A percentile compares a stretch with the other conserved stretches of the same genome.
phyloP scores from a whole-genome alignment of 345 rosid species.

The Firmiana major region DNA sequence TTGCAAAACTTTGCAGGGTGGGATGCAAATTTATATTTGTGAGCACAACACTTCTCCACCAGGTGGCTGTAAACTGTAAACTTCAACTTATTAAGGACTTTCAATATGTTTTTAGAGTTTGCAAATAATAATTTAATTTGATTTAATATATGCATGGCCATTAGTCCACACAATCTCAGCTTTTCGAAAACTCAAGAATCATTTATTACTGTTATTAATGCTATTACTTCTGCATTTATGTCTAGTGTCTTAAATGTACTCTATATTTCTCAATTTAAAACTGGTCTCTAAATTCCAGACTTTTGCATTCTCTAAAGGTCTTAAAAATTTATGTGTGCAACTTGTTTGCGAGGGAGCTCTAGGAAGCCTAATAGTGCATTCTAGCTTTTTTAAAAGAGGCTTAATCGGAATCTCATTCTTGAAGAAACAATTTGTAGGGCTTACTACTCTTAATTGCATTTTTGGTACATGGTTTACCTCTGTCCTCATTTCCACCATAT shows the following conservation, averaged over 20 bases:
- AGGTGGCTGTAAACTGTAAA: slow-evolving; percentile 36
- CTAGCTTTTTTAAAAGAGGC: not conserved
- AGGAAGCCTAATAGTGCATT: not conserved
- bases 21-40: slow-evolving; percentile 69
- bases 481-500: not conserved
- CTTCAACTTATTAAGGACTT: not conserved
- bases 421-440: not conserved
- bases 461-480: not conserved
- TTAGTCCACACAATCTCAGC: not conserved
- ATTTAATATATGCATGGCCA: not conserved
- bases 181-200: not conserved
- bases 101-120: not conserved
- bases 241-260: not conserved
- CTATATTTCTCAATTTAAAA: not conserved
- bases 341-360: not conserved
- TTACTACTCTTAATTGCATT: not conserved
- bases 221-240: not conserved
- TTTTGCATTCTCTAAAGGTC: not conserved
- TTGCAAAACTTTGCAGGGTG: slow-evolving; percentile 53
- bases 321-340: not conserved
- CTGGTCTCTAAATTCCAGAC: not conserved
- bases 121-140: not conserved
- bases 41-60: slow-evolving; percentile 84
- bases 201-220: not conserved
- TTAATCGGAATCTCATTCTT: not conserved